Evolutionary conservation across 768 basidiomycete species (phyloP).

Genomic region (Russula lepida): DNA sequence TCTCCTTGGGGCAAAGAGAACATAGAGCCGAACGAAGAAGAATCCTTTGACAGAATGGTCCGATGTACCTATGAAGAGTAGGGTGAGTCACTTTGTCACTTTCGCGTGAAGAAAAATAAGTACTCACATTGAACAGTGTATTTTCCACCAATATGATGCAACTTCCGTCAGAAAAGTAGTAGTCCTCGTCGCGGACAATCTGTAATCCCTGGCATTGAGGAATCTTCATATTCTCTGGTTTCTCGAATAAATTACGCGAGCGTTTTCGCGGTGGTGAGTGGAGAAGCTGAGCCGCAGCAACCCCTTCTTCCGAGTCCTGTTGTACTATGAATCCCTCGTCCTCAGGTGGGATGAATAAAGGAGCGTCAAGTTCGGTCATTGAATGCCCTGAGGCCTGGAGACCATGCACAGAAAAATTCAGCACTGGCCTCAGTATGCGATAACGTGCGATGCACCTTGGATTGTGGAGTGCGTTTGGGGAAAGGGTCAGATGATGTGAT

Average conservation of each 20-base stretch:
- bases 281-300: conserved; percentile 13
- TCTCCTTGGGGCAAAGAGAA: conserved; percentile 59
- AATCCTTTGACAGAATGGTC: conserved; percentile 43
- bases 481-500: background rate
- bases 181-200: conserved; percentile 17
- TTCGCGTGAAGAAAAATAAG: background rate
- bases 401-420: background rate
- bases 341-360: conserved; percentile 21
- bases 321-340: conserved; percentile 3
- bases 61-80: conserved; percentile 16
- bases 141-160: conserved; percentile 20
- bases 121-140: conserved; percentile 18
- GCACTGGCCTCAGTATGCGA: background rate
- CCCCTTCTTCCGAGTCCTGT: conserved; percentile 6
- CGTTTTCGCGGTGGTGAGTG: conserved; percentile 21
- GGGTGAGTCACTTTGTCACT: background rate
- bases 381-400: background rate
- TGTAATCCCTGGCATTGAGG: background rate
- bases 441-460: background rate
- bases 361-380: conserved; percentile 18
- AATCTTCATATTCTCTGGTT: conserved; percentile 2
- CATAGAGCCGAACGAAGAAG: conserved; percentile 55
- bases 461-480: background rate
- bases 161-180: conserved; percentile 20
- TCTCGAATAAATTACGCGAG: conserved; percentile 2